Percentiles rank a stretch among this genome's conserved stretches.
phyloP scores from a whole-genome alignment of 257 asterid species.

The Penstemon barbatus region DNA sequence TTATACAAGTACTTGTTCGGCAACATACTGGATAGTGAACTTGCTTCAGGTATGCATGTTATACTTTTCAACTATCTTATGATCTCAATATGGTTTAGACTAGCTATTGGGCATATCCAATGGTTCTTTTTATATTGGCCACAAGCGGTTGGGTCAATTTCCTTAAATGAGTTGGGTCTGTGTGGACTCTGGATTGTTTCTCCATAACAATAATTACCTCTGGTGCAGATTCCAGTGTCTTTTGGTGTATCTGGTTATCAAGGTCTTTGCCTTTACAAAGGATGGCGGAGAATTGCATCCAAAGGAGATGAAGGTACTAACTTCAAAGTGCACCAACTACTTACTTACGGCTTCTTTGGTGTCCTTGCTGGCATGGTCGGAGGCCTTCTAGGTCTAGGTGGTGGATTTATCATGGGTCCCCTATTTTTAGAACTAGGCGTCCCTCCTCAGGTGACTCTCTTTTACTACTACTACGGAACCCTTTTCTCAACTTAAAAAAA shows the following conservation, averaged over 20 bases:
- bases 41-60: conserved; percentile 69
- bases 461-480: not conserved
- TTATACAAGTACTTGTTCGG: conserved; percentile 60
- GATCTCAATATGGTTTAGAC: not conserved
- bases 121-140: no score
- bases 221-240: conserved; percentile 79
- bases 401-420: conserved; percentile 86
- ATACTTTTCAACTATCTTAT: not conserved
- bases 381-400: conserved; percentile 95
- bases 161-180: not conserved
- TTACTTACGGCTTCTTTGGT: conserved; percentile 73
- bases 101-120: not conserved
- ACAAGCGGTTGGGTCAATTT: no score
- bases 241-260: conserved; percentile 67
- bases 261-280: conserved; percentile 74
- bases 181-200: not conserved
- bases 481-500: not conserved
- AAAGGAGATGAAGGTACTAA: conserved; percentile 71
- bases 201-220: not conserved
- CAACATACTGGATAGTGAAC: conserved; percentile 81
- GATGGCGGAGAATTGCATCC: conserved; percentile 78
- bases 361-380: conserved; percentile 87
- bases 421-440: conserved; percentile 59
- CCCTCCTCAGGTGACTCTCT: conserved; percentile 65
- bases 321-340: conserved; percentile 60